Base-by-base conservation (phyloP, 768 basidiomycete species). In the Macrolepiota fuliginosa region DNA sequence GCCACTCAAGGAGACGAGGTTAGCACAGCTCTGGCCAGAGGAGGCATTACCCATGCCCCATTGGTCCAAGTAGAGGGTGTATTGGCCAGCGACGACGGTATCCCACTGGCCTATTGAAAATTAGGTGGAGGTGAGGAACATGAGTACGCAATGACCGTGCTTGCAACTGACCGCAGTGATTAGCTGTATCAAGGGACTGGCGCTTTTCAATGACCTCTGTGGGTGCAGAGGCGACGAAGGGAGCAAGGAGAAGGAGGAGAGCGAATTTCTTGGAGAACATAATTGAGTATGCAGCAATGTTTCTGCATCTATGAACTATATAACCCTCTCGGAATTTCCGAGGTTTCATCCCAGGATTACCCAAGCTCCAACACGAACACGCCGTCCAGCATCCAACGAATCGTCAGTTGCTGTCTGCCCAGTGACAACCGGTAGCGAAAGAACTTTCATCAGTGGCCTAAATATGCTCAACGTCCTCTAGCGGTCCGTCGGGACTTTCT, bases 11-110 rank as follows among this genome's bases (percentile, higher is more conserved):
- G 78, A 80, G 0, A 70, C 69, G 64, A 88, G 65, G 22, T 74
- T 69, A 32, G 84, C 77, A 66, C 85, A 86, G 63, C 83, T 80
- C 22, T 74, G 78, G 39, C 86, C 85, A 11, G 81, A 78, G 6
- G 70, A 68, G 2, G 82, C 80, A 51, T 72, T 70, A 6, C 66
- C 68, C 42, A 62, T 60, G 12, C 79, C 79, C 80, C 80, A 80
- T 58, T 79, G 83, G 67, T 89, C 76, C 40, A 81, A 77, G 47
- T 77, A 66, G 19, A 89, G 66, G 3, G 77, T 74, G 72, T 88
- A 89, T 11, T 68, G 63, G 7, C 79, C 79, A 2, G 75, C 77
- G 13, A 69, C 63, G 57, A 83, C 75, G 17, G 70, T 67, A 52
- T 85, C 85, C 79, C 78, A 89, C 74, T 85, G 79, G 15, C 82